phyloP scores from a whole-genome alignment of 331 rosid genomes.

The Erythrophleum ivorense region DNA sequence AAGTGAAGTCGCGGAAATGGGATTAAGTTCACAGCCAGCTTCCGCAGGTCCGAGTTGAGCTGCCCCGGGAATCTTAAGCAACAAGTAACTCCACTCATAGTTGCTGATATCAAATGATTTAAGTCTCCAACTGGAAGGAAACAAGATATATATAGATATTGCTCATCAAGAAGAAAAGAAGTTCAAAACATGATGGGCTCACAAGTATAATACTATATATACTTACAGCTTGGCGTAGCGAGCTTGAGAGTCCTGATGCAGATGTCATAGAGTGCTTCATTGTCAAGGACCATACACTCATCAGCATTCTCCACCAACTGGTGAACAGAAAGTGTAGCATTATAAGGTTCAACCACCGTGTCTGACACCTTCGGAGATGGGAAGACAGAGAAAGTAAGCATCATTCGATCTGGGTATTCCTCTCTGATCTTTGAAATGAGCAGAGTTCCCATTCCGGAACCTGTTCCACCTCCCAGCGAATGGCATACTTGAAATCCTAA shows the following conservation, averaged over 20 bases:
- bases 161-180: not conserved
- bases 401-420: constrained; percentile 78
- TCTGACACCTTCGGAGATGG: constrained; percentile 81
- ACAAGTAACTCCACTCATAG: constrained; percentile 81
- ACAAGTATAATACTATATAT: not conserved
- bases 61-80: constrained; percentile 79
- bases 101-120: constrained; percentile 72
- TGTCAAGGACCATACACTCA: constrained; percentile 69
- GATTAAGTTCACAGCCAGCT: constrained; percentile 71
- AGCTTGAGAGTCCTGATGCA: constrained; percentile 69
- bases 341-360: constrained; percentile 78
- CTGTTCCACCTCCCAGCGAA: constrained; percentile 81
- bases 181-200: not conserved
- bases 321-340: constrained; percentile 79
- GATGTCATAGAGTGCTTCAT: constrained; percentile 62
- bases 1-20: constrained; percentile 84
- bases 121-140: constrained; percentile 64
- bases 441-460: constrained; percentile 81
- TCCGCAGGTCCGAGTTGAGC: constrained; percentile 67
- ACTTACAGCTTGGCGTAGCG: constrained; percentile 67
- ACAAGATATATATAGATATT: not conserved
- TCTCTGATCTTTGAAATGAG: constrained; percentile 78
- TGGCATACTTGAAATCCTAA: constrained; percentile 74
- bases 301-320: constrained; percentile 71
- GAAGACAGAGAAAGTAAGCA: constrained; percentile 72